Percentiles rank a stretch among this genome's conserved stretches.
Evolutionary conservation across 179 eudicot genomes (phyloP).

Genomic region (Camellia oleifera): DNA sequence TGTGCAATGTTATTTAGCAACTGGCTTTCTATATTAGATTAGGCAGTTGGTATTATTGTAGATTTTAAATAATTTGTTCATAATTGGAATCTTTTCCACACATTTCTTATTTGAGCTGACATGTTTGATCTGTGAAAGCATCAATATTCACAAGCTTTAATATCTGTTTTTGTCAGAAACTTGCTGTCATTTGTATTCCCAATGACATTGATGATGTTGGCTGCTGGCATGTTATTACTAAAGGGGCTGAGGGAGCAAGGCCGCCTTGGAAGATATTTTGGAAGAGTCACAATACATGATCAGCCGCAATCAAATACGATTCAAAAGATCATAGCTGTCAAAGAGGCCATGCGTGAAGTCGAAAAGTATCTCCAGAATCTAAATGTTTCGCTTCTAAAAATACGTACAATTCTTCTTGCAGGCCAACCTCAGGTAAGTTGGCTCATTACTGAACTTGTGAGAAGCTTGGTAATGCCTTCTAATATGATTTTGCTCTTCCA

Average conservation of each 20-base stretch:
- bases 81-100: conserved; percentile 6
- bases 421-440: conserved; percentile 85
- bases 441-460: not conserved
- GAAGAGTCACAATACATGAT: conserved; percentile 73
- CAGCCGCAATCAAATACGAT: conserved; percentile 94
- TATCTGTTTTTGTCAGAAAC: conserved; percentile 47
- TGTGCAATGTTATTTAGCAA: not conserved
- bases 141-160: not conserved
- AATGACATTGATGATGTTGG: conserved; percentile 54
- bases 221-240: conserved; percentile 59
- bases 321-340: conserved; percentile 83
- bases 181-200: conserved; percentile 68
- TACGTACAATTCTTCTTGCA: conserved; percentile 72
- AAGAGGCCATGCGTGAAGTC: conserved; percentile 84
- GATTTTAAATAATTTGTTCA: not conserved
- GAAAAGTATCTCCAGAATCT: conserved; percentile 75
- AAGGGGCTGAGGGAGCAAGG: conserved; percentile 88
- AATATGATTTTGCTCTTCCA: not conserved
- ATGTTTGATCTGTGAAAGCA: not conserved
- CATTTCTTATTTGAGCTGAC: not conserved
- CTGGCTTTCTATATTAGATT: not conserved
- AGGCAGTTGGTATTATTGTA: not conserved
- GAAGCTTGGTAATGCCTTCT: conserved; percentile 1
- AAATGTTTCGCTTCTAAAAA: conserved; percentile 69
- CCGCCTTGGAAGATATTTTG: conserved; percentile 84